Percentiles rank a stretch among this genome's conserved stretches.
Evolutionary conservation across 306 rosid species (phyloP).

Genomic region (Comarum palustre): DNA sequence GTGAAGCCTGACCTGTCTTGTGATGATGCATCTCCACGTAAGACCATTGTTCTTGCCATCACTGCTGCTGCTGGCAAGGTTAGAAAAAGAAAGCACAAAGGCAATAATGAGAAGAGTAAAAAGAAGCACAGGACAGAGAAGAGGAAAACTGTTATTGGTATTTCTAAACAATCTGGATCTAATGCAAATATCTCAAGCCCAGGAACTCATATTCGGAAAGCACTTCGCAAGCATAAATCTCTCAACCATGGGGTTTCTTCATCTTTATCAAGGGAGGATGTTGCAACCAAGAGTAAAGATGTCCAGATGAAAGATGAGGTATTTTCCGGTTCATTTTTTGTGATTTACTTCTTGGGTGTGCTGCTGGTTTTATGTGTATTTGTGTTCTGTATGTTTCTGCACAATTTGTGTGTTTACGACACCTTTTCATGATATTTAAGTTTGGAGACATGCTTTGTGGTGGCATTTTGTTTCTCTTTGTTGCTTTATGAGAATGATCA

Average conservation of each 20-base stretch:
- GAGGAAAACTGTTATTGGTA: constrained; percentile 42
- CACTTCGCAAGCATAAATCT: constrained; percentile 60
- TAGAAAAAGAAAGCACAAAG: constrained; percentile 65
- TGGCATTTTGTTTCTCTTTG: background rate
- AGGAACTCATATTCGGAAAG: constrained; percentile 42
- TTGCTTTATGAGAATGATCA: background rate
- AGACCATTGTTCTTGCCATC: constrained; percentile 64
- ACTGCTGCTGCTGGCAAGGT: constrained; percentile 46
- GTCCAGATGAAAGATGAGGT: constrained; percentile 69
- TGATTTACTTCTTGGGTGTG: background rate
- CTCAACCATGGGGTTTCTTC: constrained; percentile 44
- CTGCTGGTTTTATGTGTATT: constrained; percentile 2
- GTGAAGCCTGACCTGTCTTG: constrained; percentile 45
- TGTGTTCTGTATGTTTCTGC: background rate
- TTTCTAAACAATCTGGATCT: constrained; percentile 44
- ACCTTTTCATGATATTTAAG: background rate
- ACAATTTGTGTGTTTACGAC: background rate
- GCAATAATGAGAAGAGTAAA: constrained; percentile 37
- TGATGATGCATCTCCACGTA: constrained; percentile 43
- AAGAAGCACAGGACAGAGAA: constrained; percentile 69
- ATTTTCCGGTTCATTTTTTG: constrained; percentile 15
- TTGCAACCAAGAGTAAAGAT: constrained; percentile 50
- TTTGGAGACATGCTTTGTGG: background rate
- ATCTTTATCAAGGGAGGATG: constrained; percentile 45
- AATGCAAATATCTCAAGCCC: constrained; percentile 31